phyloP scores from a whole-genome alignment of 2,329 filamentous ascomycete species.

The Akanthomyces uredinophilus region DNA sequence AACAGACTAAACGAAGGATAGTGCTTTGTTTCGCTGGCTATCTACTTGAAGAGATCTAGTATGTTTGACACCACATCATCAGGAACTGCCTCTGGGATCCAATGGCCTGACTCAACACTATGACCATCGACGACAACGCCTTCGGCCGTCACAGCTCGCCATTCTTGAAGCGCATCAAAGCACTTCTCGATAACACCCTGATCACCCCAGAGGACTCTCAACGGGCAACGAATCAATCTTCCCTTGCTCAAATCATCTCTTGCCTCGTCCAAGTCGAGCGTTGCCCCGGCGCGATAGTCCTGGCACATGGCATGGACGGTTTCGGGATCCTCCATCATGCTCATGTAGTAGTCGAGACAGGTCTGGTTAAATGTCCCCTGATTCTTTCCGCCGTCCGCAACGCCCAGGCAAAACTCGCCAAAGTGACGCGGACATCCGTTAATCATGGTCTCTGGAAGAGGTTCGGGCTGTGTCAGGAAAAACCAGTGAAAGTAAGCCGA shows the following conservation, averaged over 20 bases:
- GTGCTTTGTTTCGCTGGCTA: not conserved
- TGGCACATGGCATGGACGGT: conserved; percentile 47
- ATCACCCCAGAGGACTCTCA: conserved; percentile 42
- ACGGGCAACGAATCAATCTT: conserved; percentile 35
- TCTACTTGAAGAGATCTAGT: not conserved
- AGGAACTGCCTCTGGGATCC: conserved; percentile 42
- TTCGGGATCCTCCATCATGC: conserved; percentile 34
- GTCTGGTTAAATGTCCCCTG: conserved; percentile 29
- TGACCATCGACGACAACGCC: conserved; percentile 29
- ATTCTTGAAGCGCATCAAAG: conserved; percentile 40
- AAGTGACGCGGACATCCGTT: conserved; percentile 33
- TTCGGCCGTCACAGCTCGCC: conserved; percentile 35
- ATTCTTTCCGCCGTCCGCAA: conserved; percentile 29
- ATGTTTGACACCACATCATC: conserved; percentile 19
- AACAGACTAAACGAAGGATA: not conserved
- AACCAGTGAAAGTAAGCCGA: conserved; percentile 55
- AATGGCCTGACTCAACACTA: conserved; percentile 36
- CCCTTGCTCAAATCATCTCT: conserved; percentile 34
- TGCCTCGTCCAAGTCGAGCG: conserved; percentile 42
- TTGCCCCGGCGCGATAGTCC: conserved; percentile 47
- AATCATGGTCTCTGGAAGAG: conserved; percentile 47
- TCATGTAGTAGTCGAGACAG: conserved; percentile 37
- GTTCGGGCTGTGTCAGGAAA: conserved; percentile 47
- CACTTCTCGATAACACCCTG: conserved; percentile 37
- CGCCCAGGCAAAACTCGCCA: conserved; percentile 39